Conservation (phyloP, 179 eudicot species). For the Amaranthus tricolor region DNA sequence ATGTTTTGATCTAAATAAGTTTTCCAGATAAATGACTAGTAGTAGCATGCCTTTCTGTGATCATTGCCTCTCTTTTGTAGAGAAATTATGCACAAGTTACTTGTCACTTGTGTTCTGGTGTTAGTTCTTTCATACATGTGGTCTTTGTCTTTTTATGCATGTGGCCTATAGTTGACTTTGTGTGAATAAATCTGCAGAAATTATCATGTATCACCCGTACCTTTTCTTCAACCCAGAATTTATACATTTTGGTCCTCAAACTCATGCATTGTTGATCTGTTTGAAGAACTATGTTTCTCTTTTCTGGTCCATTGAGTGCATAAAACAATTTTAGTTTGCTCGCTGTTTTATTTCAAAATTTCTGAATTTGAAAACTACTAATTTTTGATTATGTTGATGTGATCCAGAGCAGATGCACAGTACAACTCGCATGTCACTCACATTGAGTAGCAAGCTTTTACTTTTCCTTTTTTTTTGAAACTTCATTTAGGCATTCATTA, state of each 20-base stretch:
- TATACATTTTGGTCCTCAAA: not conserved
- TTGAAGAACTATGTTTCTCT: not conserved
- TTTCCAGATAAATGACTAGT: not conserved
- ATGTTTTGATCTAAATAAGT: not conserved
- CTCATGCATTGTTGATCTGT: not conserved
- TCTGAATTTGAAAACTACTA: not conserved
- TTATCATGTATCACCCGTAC: not conserved
- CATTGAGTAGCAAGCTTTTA: no score
- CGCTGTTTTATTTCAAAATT: not conserved
- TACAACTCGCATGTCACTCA: not conserved
- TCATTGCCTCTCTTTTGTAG: not conserved
- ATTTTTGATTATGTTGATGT: not conserved
- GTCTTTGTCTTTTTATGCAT: not conserved
- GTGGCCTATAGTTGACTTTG: no score
- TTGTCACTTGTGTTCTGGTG: not conserved
- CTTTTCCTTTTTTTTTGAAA: no score
- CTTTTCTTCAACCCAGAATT: not conserved
- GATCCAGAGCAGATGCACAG: not conserved
- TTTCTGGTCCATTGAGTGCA: not conserved
- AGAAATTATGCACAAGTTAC: not conserved
- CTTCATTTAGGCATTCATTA: no score
- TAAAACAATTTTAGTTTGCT: not conserved
- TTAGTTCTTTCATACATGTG: not conserved
- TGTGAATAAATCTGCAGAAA: not conserved
- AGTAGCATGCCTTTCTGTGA: not conserved